Percentiles rank a stretch among this genome's conserved stretches.
Conservation (phyloP, 768 basidiomycete species). For the Mycena vitilis region DNA sequence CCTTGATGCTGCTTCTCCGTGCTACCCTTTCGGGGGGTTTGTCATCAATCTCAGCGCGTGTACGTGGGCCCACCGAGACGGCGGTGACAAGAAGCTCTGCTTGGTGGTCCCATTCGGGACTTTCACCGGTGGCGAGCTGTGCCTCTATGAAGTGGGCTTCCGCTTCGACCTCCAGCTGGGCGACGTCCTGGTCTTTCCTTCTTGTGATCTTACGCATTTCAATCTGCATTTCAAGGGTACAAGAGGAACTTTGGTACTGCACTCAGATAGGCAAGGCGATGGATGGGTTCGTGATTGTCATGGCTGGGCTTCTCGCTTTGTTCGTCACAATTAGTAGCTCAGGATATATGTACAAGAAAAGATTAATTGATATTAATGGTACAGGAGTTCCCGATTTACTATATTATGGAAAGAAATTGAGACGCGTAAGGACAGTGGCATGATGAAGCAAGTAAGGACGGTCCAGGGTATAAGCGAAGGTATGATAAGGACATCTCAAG, state of each 20-base stretch:
- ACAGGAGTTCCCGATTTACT: no score
- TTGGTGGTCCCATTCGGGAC: slow-evolving; percentile 36
- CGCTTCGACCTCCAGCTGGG: background rate
- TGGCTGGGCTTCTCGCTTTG: background rate
- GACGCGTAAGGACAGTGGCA: slow-evolving; percentile 4
- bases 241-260: slow-evolving; percentile 1
- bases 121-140: slow-evolving; percentile 8
- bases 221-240: background rate
- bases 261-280: slow-evolving; percentile 4
- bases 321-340: no score
- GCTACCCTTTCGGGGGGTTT: slow-evolving; percentile 39
- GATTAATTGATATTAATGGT: no score
- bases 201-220: slow-evolving; percentile 9
- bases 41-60: slow-evolving; percentile 40
- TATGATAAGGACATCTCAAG: background rate
- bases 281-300: background rate
- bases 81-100: slow-evolving; percentile 39
- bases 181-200: slow-evolving; percentile 7
- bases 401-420: no score
- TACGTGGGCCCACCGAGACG: slow-evolving; percentile 41
- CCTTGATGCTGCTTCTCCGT: slow-evolving; percentile 27
- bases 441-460: background rate
- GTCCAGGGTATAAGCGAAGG: background rate
- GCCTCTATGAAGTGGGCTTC: slow-evolving; percentile 9
- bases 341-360: no score